Conservation (phyloP, 345 rosid species). For the Cardiospermum halicacabum region DNA sequence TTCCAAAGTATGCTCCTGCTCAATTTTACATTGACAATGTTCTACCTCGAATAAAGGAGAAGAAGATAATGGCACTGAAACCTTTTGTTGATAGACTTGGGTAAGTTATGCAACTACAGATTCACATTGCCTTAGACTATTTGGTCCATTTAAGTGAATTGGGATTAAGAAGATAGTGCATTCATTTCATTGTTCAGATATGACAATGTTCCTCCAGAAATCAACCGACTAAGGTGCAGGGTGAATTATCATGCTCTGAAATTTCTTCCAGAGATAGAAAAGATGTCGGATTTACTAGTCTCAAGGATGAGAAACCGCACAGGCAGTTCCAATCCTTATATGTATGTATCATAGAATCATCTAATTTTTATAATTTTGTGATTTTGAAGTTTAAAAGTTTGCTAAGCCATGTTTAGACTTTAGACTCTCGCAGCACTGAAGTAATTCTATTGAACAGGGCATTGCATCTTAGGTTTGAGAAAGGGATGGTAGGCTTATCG, state of each 20-base stretch:
- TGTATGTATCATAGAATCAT: no score
- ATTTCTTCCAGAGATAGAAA: constrained; percentile 87
- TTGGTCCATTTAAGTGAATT: constrained; percentile 3
- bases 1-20: constrained; percentile 98
- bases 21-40: constrained; percentile 98
- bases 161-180: constrained; percentile 6
- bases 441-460: constrained; percentile 58
- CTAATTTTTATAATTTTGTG: no score
- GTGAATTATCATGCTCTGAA: constrained; percentile 98
- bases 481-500: constrained; percentile 98
- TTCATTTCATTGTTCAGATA: constrained; percentile 49
- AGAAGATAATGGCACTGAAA: constrained; percentile 97
- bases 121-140: not conserved
- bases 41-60: constrained; percentile 94
- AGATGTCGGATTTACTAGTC: constrained; percentile 86
- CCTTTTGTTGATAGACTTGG: constrained; percentile 99
- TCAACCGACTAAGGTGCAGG: constrained; percentile 96
- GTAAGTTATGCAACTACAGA: constrained; percentile 36
- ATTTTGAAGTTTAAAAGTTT: constrained; percentile 18
- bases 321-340: constrained; percentile 75
- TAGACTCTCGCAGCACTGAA: constrained; percentile 8
- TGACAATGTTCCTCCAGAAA: constrained; percentile 95
- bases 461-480: constrained; percentile 98
- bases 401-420: constrained; percentile 10
- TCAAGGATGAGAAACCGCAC: constrained; percentile 97